phyloP scores from a whole-genome alignment of 495 filamentous ascomycete genomes.

The Neurospora hispaniola region DNA sequence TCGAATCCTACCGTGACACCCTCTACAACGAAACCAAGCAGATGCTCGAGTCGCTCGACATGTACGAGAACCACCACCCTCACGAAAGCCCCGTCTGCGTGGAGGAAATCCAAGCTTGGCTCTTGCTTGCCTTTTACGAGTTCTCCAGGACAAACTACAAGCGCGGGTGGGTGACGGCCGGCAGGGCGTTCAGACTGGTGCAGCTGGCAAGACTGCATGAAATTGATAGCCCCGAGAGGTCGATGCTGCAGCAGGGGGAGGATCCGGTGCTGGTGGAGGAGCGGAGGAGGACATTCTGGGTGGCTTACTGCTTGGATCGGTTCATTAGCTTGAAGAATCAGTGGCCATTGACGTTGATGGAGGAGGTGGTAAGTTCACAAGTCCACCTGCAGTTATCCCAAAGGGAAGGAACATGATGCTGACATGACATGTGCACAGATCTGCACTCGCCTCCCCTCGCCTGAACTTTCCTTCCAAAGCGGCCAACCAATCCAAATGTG shows the following conservation, averaged over 20 bases:
- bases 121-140: slow-evolving; percentile 43
- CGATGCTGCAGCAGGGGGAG: slow-evolving; percentile 5
- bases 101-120: slow-evolving; percentile 45
- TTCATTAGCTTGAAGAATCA: slow-evolving; percentile 39
- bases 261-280: slow-evolving; percentile 33
- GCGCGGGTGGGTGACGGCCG: slow-evolving; percentile 44
- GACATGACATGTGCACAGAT: slow-evolving; percentile 15
- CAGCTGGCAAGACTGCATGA: slow-evolving; percentile 41
- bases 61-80: slow-evolving; percentile 8
- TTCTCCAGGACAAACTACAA: slow-evolving; percentile 36
- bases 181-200: slow-evolving; percentile 42
- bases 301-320: slow-evolving; percentile 44
- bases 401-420: not conserved
- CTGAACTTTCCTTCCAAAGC: slow-evolving; percentile 42
- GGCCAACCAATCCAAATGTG: slow-evolving; percentile 31
- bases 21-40: slow-evolving; percentile 40
- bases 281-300: slow-evolving; percentile 44
- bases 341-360: slow-evolving; percentile 38
- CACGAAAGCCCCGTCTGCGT: slow-evolving; percentile 17
- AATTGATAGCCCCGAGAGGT: slow-evolving; percentile 28
- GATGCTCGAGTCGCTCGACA: slow-evolving; percentile 33
- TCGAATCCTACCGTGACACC: slow-evolving; percentile 32
- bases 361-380: slow-evolving; percentile 34
- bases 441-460: slow-evolving; percentile 36
- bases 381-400: not conserved